Evolutionary conservation across 768 basidiomycete species (phyloP).

Genomic region (Clitopilus passeckerianus): DNA sequence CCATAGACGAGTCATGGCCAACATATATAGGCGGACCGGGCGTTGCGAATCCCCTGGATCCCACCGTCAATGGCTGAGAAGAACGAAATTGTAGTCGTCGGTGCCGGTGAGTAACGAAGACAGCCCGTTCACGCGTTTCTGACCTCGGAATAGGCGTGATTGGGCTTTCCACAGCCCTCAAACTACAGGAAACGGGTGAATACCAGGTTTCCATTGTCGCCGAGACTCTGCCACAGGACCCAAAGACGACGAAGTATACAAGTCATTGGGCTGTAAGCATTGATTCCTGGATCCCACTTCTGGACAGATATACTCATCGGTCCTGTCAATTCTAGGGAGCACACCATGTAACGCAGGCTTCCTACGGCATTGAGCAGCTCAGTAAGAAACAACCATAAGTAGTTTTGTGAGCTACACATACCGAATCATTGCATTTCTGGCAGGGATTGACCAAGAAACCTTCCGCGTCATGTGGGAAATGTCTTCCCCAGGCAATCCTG

Average conservation of each 20-base stretch:
- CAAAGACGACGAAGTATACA: slow-evolving; percentile 63
- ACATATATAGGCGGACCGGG: neutral
- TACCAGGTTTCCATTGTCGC: slow-evolving; percentile 69
- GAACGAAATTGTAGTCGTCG: neutral
- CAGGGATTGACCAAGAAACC: slow-evolving; percentile 66
- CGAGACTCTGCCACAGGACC: slow-evolving; percentile 64
- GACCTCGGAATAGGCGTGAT: slow-evolving; percentile 52
- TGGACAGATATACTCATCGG: neutral
- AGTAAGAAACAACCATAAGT: slow-evolving; percentile 30
- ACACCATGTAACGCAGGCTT: slow-evolving; percentile 64
- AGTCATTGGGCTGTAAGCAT: slow-evolving; percentile 74
- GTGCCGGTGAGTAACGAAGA: neutral
- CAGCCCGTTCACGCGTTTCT: neutral
- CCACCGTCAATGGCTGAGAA: neutral
- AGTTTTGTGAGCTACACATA: neutral
- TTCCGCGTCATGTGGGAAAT: slow-evolving; percentile 69
- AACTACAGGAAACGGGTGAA: slow-evolving; percentile 53
- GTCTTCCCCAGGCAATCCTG: slow-evolving; percentile 48
- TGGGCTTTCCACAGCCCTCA: slow-evolving; percentile 70
- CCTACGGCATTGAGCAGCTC: slow-evolving; percentile 41
- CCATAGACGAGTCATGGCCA: neutral
- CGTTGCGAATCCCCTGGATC: neutral
- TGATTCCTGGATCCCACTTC: neutral
- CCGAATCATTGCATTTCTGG: neutral
- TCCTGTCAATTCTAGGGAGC: slow-evolving; percentile 52